Percentiles rank a stretch among this genome's conserved stretches.
Conservation (phyloP, 2,329 filamentous ascomycete genomes). For the Zymoseptoria brevis region DNA sequence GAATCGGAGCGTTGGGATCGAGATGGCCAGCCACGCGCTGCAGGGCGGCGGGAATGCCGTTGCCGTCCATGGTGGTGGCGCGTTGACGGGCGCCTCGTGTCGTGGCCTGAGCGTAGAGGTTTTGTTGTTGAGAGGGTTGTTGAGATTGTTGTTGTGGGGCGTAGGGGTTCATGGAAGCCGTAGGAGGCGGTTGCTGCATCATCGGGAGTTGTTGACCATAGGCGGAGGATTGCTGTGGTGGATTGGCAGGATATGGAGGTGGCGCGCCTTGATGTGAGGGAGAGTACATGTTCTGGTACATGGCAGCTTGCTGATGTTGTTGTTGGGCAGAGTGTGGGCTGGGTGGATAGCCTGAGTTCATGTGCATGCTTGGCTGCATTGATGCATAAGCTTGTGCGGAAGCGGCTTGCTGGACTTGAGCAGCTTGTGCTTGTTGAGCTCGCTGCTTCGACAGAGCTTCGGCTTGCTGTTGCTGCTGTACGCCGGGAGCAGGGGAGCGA, state of each 20-base stretch:
- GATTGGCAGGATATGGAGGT: constrained; percentile 71
- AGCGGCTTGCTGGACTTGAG: constrained; percentile 38
- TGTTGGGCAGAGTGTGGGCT: constrained; percentile 21
- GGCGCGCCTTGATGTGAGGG: constrained; percentile 59
- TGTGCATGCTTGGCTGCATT: constrained; percentile 19
- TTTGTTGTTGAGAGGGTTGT: constrained; percentile 1
- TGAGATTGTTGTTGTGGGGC: constrained; percentile 12
- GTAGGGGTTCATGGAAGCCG: constrained; percentile 27
- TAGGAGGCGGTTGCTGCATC: constrained; percentile 47
- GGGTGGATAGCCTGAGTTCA: constrained; percentile 37
- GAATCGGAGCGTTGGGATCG: constrained; percentile 87
- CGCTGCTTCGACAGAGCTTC: constrained; percentile 91
- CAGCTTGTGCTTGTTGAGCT: constrained; percentile 49
- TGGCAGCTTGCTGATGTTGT: constrained; percentile 47
- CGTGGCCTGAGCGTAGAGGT: constrained; percentile 62
- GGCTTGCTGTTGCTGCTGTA: constrained; percentile 91
- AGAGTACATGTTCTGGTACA: constrained; percentile 68
- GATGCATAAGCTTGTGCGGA: constrained; percentile 20
- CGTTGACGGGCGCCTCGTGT: constrained; percentile 74
- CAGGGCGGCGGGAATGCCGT: constrained; percentile 80
- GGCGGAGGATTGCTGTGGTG: constrained; percentile 40
- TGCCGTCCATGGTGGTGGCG: constrained; percentile 92
- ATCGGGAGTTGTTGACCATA: constrained; percentile 69
- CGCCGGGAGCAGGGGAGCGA: constrained; percentile 82
- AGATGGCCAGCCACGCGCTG: constrained; percentile 93